These are phyloP conservation scores for Hypoxylon sp. DNA, from an alignment of 2,329 filamentous ascomycete genomes.

Conservation along the genomic window DNA sequence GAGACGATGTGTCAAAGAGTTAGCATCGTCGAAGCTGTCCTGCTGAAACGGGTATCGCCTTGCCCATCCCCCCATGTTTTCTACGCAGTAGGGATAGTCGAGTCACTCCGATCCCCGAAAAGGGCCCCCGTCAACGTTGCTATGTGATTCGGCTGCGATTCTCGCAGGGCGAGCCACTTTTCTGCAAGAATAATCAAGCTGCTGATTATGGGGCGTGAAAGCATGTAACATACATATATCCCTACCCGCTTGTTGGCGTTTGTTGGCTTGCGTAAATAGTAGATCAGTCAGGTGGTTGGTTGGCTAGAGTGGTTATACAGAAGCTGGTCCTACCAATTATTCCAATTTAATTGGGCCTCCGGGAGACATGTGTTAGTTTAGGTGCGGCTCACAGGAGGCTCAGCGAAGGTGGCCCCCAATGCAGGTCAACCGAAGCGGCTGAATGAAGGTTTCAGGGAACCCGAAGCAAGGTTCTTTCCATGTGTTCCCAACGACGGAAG, in stretches of 20 bases:
- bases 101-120: slow-evolving; percentile 18
- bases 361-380: slow-evolving; percentile 45
- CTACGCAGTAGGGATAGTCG: slow-evolving; percentile 19
- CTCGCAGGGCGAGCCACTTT: slow-evolving; percentile 32
- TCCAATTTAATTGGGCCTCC: slow-evolving; percentile 31
- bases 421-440: slow-evolving; percentile 46
- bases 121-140: not conserved
- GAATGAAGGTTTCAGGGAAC: slow-evolving; percentile 40
- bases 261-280: slow-evolving; percentile 27
- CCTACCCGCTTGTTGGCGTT: slow-evolving; percentile 23
- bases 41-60: slow-evolving; percentile 17
- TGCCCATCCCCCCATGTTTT: slow-evolving; percentile 4
- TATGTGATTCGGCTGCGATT: slow-evolving; percentile 18
- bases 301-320: slow-evolving; percentile 29
- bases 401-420: slow-evolving; percentile 40
- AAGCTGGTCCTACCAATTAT: slow-evolving; percentile 32
- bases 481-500: slow-evolving; percentile 35
- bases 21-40: slow-evolving; percentile 1
- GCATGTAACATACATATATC: slow-evolving; percentile 30
- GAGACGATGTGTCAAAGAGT: slow-evolving; percentile 23
- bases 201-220: slow-evolving; percentile 33
- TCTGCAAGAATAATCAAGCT: slow-evolving; percentile 31
- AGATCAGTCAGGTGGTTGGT: slow-evolving; percentile 31
- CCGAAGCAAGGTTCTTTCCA: slow-evolving; percentile 39
- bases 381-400: slow-evolving; percentile 47